phyloP scores from a whole-genome alignment of 2,329 filamentous ascomycete species.

The Aspergillus ochraceus region DNA sequence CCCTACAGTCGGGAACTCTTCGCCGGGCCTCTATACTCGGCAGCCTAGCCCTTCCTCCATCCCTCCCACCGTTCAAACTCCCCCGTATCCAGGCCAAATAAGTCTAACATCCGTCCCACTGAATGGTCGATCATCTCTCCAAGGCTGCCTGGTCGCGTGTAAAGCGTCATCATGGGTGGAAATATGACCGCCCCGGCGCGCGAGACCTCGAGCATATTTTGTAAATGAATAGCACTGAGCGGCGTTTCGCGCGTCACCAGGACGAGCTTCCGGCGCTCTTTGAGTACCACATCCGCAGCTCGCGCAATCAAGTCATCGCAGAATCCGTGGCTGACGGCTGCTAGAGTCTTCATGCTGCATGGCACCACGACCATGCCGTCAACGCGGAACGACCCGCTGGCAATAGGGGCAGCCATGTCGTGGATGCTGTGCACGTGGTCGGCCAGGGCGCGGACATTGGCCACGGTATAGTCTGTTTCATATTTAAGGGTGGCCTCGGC shows the following conservation, averaged over 20 bases:
- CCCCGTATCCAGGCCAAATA: conserved; percentile 36
- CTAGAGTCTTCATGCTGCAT: conserved; percentile 49
- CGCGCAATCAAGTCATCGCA: conserved; percentile 45
- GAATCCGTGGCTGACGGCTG: conserved; percentile 39
- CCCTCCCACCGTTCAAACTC: conserved; percentile 6
- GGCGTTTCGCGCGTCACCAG: conserved; percentile 42
- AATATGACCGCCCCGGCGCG: conserved; percentile 36
- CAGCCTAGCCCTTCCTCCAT: neutral
- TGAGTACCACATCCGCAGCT: conserved; percentile 45
- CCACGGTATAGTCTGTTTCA: conserved; percentile 13
- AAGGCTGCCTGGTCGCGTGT: conserved; percentile 29
- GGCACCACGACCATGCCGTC: conserved; percentile 47
- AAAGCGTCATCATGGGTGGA: conserved; percentile 43
- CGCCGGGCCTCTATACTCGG: too few relatives aligned
- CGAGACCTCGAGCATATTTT: conserved; percentile 9
- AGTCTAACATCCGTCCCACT: conserved; percentile 44
- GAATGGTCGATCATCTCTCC: conserved; percentile 42
- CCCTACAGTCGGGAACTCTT: too few relatives aligned
- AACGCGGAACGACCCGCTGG: conserved; percentile 18
- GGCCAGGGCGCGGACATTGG: conserved; percentile 12
- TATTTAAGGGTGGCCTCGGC: conserved; percentile 25
- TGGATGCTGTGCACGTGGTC: conserved; percentile 16
- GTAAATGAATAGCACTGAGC: conserved; percentile 11
- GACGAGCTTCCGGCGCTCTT: conserved; percentile 40
- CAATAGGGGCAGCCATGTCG: conserved; percentile 27